Evolutionary conservation across 768 basidiomycete species (phyloP), one percentile per base, ranked within the genome.

Genomic region (Gloeopeniophorella convolvens): DNA sequence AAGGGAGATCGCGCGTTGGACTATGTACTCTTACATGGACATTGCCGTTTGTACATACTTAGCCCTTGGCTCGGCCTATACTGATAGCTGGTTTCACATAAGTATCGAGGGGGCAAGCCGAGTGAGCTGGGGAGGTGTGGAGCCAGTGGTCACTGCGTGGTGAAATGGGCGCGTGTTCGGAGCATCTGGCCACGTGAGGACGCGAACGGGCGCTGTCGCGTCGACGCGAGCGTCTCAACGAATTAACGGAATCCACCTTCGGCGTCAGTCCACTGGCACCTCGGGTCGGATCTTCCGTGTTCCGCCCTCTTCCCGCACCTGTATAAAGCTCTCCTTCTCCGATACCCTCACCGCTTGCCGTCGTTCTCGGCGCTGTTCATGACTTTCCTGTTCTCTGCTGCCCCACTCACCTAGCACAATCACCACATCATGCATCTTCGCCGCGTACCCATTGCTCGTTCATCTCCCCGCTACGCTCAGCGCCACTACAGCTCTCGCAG

Each of bases 361-460:
- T 18, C 12, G 15, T 42, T 27, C 16, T 7, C 23, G 26, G 8
- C 20, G 20, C 24, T 8, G 3, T 41, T 36, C 34, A 46, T 40
- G 34, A 26, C 26, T 15, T 30, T 15, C n/a, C 39, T 20, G 4
- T 10, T 30, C 18, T 12, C 20, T 30, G 11, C 33, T n/a, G 3
- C 20, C 20, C 26, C 39, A 15, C 33, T 35, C 35, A 24, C n/a
- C 39, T 30, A 21, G 18, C 8, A 44, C 28, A 20, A 6, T 37
- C 33, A 33, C 36, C 15, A 49, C 57, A 33, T 41, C 15, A 49
- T 58, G 46, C n/a, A 32, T 39, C 47, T 59, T 48, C 58, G 24
- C 7, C 56, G 56, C 15, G 26, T 49, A 3, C 48, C 58, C 15
- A 20, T 42, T 39, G 4, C 37, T 2, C 34, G 54, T 6, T 42